Base-by-base conservation (phyloP, 1,139 yeast genomes). In the Torulaspora globosa region DNA sequence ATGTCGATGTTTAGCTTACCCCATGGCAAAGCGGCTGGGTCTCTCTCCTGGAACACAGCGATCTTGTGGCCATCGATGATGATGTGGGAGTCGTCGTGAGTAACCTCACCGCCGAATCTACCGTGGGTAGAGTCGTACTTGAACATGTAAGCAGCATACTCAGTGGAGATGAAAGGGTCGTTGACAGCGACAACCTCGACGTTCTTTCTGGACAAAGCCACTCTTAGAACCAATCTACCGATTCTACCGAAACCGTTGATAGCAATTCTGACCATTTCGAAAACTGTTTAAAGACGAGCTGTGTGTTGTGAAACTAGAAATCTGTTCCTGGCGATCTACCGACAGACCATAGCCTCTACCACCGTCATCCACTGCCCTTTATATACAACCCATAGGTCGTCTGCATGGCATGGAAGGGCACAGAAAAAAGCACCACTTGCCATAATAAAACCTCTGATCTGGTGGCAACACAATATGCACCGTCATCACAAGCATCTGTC, bases 211-310 rank as follows among this genome's bases (percentile, higher is more conserved):
- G 70, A 47, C 61, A 83, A 71, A 61, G 92, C 90, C 64, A 84
- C 73, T 82, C 94, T 83, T 65, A 84, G 72, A 56, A 84, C 94
- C 48, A 76, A 69, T 70, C 94, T 84, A 63, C 94, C 94, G 69
- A 84, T 84, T 78, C 94, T 82, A 68, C 94, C 94, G 83, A 84
- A 84, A 67, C 94, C 94, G 82, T 84, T 84, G 72, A 84, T 84
- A 74, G 90, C 89, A 73, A 84, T 74, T 62, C 75, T 68, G 61
- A 72, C 73, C 76, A 73, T 73, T 62, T 47, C 58, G 43, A 34
- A 18, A 49, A 39, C 48, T 36, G 39, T 38, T 48, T 24, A 47
- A 34, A 31, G 52, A 49, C 46, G 46, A 50, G 49, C 39, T 41
- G 42, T 38, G 39, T 14, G 46, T 26, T 38, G 35, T 43, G 46